phyloP scores from a whole-genome alignment of 2,329 filamentous ascomycete genomes.

The Aspergillus brunneoviolaceus region DNA sequence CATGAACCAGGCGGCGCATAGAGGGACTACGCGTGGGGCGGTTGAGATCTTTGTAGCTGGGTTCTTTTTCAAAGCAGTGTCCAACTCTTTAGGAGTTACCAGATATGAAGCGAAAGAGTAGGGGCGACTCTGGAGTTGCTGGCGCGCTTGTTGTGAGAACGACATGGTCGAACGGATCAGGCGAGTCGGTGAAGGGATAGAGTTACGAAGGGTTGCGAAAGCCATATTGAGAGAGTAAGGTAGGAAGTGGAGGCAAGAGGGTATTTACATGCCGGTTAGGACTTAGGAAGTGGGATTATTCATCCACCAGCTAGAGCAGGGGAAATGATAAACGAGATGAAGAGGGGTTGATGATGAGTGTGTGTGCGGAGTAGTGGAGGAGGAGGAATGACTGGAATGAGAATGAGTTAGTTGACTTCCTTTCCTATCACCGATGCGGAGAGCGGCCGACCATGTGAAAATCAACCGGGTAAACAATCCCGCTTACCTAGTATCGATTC shows the following conservation, averaged over 20 bases:
- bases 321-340: background rate
- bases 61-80: slow-evolving; percentile 79
- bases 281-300: slow-evolving; percentile 9
- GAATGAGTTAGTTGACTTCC: slow-evolving; percentile 4
- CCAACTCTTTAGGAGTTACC: slow-evolving; percentile 78
- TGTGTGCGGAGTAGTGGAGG: background rate
- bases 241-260: slow-evolving; percentile 8
- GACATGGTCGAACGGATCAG: slow-evolving; percentile 30
- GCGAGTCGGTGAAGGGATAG: slow-evolving; percentile 24
- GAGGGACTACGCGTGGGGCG: slow-evolving; percentile 77
- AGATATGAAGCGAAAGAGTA: slow-evolving; percentile 74
- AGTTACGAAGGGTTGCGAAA: slow-evolving; percentile 34
- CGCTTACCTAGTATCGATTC: background rate
- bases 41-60: slow-evolving; percentile 75
- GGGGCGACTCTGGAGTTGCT: slow-evolving; percentile 45
- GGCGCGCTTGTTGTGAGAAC: slow-evolving; percentile 21
- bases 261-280: slow-evolving; percentile 30
- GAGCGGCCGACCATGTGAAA: slow-evolving; percentile 6
- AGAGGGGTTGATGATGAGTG: background rate
- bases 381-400: background rate
- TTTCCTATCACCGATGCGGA: slow-evolving; percentile 4
- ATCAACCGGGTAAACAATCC: background rate
- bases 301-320: background rate
- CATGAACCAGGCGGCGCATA: slow-evolving; percentile 95
- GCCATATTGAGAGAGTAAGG: slow-evolving; percentile 31